Base-by-base conservation (phyloP, 2,329 filamentous ascomycete species). In the Teratosphaeria nubilosa region DNA sequence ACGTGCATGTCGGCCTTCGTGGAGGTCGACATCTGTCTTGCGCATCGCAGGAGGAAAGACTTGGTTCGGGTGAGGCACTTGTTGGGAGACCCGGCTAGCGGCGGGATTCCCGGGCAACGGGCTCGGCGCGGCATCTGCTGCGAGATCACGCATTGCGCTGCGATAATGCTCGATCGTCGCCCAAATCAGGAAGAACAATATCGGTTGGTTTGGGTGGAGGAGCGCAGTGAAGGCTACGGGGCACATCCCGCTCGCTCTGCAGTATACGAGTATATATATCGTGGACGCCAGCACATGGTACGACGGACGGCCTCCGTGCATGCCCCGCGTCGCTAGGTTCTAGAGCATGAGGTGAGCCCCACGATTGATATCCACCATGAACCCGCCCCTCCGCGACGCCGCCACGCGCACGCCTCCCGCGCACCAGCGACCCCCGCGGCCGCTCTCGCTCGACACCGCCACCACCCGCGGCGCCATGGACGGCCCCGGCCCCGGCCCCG, bases 401-500 rank as follows among this genome's bases (percentile, higher is more conserved):
- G 27, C 48, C 31, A 16, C 25, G 14, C 20, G 25, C 31, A 31
- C 50, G 14, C 55, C 34, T 14, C 14, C n/a, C 27, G 27, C 4
- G 27, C 27, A 27, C 24, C 34, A 55, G 14, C 45, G 53, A 16
- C 41, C 22, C 6, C n/a, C n/a, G 41, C 41, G 41, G 1, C 41
- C 41, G 9, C 56, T 55, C 45, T 60, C 59, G 13, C 25, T 58
- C 34, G 59, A 57, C 51, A 22, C 54, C 41, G n/a, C 30, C 30
- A 55, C 54, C 41, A n/a, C 16, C 30, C 37, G 20, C 30, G 30
- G 16, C 24, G 14, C 13, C 24, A 24, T 41, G 30, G 25, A 41
- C 32, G 51, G 51, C 16, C 20, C 67, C 24, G 55, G 68, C 59
- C 65, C 68, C 51, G 67, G 69, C 64, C 66, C 66, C 31, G 63